These are phyloP conservation scores for Plectosphaerella sp. DNA, from an alignment of 2,329 filamentous ascomycete genomes.

Conservation along the genomic window DNA sequence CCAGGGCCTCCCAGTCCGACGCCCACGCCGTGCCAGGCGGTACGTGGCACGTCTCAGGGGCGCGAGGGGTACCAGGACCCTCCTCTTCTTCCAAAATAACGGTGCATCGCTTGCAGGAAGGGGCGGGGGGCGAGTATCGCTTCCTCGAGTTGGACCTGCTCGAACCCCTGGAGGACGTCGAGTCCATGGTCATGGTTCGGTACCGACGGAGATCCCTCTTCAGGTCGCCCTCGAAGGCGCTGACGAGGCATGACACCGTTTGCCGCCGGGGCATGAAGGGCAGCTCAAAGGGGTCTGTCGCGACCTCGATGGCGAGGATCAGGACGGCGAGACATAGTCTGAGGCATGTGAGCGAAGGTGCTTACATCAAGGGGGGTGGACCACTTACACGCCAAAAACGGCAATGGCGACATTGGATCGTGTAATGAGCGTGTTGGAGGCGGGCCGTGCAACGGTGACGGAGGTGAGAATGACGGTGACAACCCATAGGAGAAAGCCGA, in stretches of 20 bases:
- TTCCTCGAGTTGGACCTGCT: background rate
- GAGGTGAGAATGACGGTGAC: conserved; percentile 17
- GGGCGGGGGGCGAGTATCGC: background rate
- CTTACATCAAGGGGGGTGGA: background rate
- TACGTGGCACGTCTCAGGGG: conserved; percentile 9
- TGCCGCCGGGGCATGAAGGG: conserved; percentile 11
- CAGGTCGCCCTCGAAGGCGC: conserved; percentile 8
- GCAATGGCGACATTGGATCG: conserved; percentile 18
- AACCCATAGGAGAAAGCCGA: conserved; percentile 21
- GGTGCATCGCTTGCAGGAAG: background rate
- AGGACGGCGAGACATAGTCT: conserved; percentile 8
- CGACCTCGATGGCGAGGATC: conserved; percentile 14
- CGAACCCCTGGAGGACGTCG: background rate
- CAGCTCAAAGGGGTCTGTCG: conserved; percentile 15
- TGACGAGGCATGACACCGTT: conserved; percentile 6
- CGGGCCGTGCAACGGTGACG: conserved; percentile 16
- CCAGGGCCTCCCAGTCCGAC: conserved; percentile 11
- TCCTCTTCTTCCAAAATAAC: conserved; percentile 5
- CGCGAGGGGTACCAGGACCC: conserved; percentile 4
- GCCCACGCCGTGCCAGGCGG: conserved; percentile 13
- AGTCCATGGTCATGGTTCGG: conserved; percentile 4
- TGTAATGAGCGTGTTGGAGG: conserved; percentile 16
- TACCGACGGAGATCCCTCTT: conserved; percentile 1
- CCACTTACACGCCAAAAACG: conserved; percentile 16
- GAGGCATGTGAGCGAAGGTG: conserved; percentile 2